A percentile compares a stretch with the other conserved stretches of the same genome.
phyloP scores from a whole-genome alignment of 1,284 basidiomycete species.

The Calocybe gambosa region DNA sequence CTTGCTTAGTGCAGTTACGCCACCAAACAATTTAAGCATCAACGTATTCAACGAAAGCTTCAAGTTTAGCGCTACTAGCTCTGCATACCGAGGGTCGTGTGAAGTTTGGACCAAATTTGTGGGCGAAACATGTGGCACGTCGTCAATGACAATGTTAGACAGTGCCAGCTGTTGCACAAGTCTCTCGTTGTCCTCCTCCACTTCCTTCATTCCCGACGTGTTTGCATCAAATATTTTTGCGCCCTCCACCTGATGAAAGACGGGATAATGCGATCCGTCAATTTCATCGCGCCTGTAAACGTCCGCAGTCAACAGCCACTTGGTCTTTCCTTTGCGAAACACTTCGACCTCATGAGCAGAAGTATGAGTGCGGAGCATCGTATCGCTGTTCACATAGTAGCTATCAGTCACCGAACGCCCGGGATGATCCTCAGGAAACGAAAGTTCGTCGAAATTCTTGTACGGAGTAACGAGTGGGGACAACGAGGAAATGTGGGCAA shows the following conservation, averaged over 20 bases:
- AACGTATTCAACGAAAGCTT: conserved; percentile 91
- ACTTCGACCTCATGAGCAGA: conserved; percentile 96
- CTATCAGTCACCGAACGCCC: conserved; percentile 88
- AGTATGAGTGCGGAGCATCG: conserved; percentile 96
- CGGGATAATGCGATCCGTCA: conserved; percentile 93
- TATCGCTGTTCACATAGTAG: conserved; percentile 89
- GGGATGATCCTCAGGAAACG: conserved; percentile 91
- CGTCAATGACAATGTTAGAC: conserved; percentile 81
- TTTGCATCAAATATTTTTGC: conserved; percentile 72
- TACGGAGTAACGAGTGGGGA: conserved; percentile 87
- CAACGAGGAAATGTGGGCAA: conserved; percentile 62
- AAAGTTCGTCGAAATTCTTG: conserved; percentile 97
- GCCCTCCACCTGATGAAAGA: conserved; percentile 99
- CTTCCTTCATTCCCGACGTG: conserved; percentile 47
- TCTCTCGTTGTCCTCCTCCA: conserved; percentile 58
- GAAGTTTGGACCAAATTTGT: conserved; percentile 77
- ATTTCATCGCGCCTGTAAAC: conserved; percentile 99
- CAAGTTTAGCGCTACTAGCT: conserved; percentile 76
- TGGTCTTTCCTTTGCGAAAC: conserved; percentile 70
- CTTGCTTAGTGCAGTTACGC: conserved; percentile 38
- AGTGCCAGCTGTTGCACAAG: conserved; percentile 57
- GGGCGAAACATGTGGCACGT: conserved; percentile 68
- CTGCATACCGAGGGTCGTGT: conserved; percentile 70
- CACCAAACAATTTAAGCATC: conserved; percentile 80
- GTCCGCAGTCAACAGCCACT: conserved; percentile 95